Conservation (phyloP, 495 filamentous ascomycete genomes). For the Parathielavia hyrcaniae region DNA sequence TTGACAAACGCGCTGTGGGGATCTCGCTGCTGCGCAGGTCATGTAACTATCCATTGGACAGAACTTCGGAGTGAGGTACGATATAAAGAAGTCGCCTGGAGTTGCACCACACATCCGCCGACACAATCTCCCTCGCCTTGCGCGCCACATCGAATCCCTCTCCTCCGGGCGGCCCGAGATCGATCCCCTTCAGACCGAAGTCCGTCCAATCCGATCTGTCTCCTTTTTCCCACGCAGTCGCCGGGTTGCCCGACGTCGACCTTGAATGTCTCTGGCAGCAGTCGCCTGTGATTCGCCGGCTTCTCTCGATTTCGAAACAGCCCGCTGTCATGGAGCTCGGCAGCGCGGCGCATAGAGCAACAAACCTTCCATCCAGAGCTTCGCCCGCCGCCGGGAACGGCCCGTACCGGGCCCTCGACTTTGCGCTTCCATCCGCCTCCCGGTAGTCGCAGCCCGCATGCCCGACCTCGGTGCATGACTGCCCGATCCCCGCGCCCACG, state of each 20-base stretch:
- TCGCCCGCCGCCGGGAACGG: conserved; percentile 2
- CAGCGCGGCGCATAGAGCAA: conserved; percentile 22
- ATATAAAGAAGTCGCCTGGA: conserved; percentile 15
- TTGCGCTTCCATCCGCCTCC: not conserved
- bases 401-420: not conserved
- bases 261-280: conserved; percentile 17
- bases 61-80: not conserved
- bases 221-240: not conserved
- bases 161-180: not conserved
- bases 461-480: conserved; percentile 26
- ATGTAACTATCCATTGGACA: not conserved
- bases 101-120: conserved; percentile 15
- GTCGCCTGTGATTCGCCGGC: conserved; percentile 19
- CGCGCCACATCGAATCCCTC: conserved; percentile 11
- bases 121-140: not conserved
- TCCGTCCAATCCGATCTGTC: not conserved
- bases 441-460: conserved; percentile 19
- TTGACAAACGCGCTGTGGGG: not conserved
- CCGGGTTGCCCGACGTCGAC: not conserved
- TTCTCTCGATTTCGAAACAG: conserved; percentile 2
- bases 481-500: conserved; percentile 15
- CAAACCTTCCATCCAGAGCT: conserved; percentile 17
- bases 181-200: not conserved
- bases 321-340: conserved; percentile 32
- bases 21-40: not conserved